Base-by-base conservation (phyloP, 306 rosid genomes). In the Mimosa pudica region DNA sequence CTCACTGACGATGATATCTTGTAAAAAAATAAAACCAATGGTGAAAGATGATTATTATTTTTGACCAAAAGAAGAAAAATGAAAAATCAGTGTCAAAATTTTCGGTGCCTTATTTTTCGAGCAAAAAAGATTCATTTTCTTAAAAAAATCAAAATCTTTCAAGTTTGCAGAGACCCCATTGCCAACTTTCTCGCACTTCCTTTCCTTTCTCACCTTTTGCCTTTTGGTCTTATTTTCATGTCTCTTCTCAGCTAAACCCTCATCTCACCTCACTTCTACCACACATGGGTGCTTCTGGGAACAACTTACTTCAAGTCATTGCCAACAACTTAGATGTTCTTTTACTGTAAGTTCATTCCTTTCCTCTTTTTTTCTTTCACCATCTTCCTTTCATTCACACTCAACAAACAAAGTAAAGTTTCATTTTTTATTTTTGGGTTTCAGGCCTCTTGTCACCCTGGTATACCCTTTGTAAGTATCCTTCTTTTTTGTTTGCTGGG, bases 381-480 rank as follows among this genome's bases (percentile, higher is more conserved):
- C 18, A 20, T 70, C 1, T 46, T 45, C 18, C 74, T 44, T 9
- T 46, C 10, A 20, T 4, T 70, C 57, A 4, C 38, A 0, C 48
- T 69, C 30, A 24, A 24, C 30, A 24, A 24, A 24, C 30, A 24
- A 24, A 24, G 30, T 24, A 24, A 24, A 24, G 8, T 13, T 35
- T 68, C 7, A 10, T 5, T 77, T 54, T 24, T 46, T 45, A 38
- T 85, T 84, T 54, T 20, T 51, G 33, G 30, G 4, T 3, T 14
- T 72, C 88, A 95, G 99, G 90, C 97, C 98, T 48, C 80, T 95
- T 12, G 91, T 93, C 54, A 77, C 97, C 70, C 91, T 95, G 3
- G 96, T 95, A 76, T 95, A 80, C 82, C 98, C 98, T 33, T 85
- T 95, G 98, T 95, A 86, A 92, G 98, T 89, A 44, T 38, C 42